These are phyloP conservation scores for Aspergillus haitiensis DNA, from an alignment of 495 filamentous ascomycete species.

Conservation along the genomic window DNA sequence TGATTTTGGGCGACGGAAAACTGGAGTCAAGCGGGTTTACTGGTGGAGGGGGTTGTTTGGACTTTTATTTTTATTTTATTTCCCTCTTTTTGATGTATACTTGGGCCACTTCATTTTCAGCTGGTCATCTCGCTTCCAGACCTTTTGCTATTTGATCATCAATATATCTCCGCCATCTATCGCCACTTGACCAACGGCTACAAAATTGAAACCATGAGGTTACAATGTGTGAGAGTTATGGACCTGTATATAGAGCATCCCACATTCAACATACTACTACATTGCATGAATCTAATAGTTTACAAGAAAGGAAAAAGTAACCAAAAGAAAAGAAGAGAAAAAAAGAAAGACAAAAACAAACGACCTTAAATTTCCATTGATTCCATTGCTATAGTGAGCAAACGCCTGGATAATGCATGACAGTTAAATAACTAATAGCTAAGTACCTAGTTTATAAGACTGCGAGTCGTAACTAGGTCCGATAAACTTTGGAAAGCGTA, in stretches of 20 bases:
- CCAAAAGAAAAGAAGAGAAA: not conserved
- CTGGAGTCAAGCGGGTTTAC: constrained; percentile 12
- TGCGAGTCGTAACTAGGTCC: constrained; percentile 4
- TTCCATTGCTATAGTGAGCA: not conserved
- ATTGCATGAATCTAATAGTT: not conserved
- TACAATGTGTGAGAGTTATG: constrained; percentile 5
- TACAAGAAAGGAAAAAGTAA: too few relatives aligned
- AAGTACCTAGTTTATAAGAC: not conserved
- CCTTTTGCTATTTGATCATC: not conserved
- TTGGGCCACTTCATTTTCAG: constrained; percentile 5
- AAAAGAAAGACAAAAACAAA: not conserved
- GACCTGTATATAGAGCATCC: constrained; percentile 8
- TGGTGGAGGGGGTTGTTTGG: constrained; percentile 5
- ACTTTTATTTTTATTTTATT: constrained; percentile 6
- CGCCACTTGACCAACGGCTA: not conserved
- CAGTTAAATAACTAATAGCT: not conserved
- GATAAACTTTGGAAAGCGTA: constrained; percentile 12
- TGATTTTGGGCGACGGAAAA: constrained; percentile 11
- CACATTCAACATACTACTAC: constrained; percentile 4
- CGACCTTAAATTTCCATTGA: not conserved
- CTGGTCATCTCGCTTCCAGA: not conserved
- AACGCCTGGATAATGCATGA: constrained; percentile 26
- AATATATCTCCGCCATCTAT: not conserved
- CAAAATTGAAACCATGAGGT: not conserved
- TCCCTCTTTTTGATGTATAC: not conserved